Percentiles rank a stretch among this genome's conserved stretches.
These are phyloP conservation scores for Entelexis sorbosivorans DNA, from an alignment of 1,139 yeast species.

Conservation along the genomic window DNA sequence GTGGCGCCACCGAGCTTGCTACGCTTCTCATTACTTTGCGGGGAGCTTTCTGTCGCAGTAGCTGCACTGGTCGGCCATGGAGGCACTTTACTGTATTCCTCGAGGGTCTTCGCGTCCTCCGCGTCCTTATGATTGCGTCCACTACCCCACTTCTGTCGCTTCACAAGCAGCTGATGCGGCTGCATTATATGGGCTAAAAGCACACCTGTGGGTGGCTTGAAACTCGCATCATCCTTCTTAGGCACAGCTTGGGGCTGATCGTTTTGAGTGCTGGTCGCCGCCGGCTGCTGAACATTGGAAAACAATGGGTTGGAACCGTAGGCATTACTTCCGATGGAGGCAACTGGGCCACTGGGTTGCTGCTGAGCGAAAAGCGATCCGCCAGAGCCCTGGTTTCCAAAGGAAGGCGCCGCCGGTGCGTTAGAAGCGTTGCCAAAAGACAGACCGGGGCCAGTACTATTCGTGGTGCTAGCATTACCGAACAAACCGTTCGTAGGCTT, in stretches of 20 bases:
- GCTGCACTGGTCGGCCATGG: slow-evolving; percentile 1
- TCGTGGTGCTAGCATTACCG: slow-evolving; percentile 24
- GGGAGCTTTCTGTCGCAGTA: not conserved
- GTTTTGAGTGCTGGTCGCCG: not conserved
- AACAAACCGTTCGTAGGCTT: slow-evolving; percentile 25
- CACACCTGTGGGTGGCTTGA: slow-evolving; percentile 15
- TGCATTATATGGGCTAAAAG: slow-evolving; percentile 18
- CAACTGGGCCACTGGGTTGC: slow-evolving; percentile 10
- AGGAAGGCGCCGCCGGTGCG: not conserved
- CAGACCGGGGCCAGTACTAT: slow-evolving; percentile 26
- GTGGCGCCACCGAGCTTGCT: slow-evolving; percentile 4
- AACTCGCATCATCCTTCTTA: slow-evolving; percentile 12
- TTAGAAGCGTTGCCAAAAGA: slow-evolving; percentile 32
- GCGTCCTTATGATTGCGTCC: not conserved
- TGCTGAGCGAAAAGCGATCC: slow-evolving; percentile 7
- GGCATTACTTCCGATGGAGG: slow-evolving; percentile 17
- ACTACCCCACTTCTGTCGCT: not conserved
- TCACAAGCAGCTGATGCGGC: slow-evolving; percentile 13
- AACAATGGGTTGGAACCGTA: slow-evolving; percentile 18
- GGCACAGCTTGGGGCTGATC: slow-evolving; percentile 13
- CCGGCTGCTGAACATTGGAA: slow-evolving; percentile 13
- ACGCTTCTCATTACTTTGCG: not conserved
- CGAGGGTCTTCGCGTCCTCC: not conserved
- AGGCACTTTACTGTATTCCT: not conserved
- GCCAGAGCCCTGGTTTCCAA: slow-evolving; percentile 19